A percentile compares a stretch with the other conserved stretches of the same genome.
Evolutionary conservation across 1,284 basidiomycete species (phyloP).

Genomic region (Ustilago esculenta): DNA sequence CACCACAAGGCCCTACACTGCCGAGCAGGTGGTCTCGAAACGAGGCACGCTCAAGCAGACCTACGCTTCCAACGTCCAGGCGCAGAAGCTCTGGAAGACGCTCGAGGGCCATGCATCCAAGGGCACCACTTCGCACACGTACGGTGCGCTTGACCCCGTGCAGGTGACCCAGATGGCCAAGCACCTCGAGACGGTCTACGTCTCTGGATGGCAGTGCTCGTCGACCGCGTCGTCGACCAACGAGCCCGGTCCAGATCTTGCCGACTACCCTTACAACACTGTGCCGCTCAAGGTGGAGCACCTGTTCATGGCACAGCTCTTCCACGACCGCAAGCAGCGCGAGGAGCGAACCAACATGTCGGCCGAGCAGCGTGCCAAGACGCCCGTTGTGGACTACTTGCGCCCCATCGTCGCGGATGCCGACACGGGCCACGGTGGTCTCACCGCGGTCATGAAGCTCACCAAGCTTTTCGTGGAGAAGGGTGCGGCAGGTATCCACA

Average conservation of each 20-base stretch:
- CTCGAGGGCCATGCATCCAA: slow-evolving; percentile 72
- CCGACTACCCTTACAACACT: slow-evolving; percentile 74
- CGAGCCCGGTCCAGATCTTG: slow-evolving; percentile 66
- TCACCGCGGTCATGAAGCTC: slow-evolving; percentile 97
- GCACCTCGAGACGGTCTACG: slow-evolving; percentile 68
- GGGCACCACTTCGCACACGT: slow-evolving; percentile 83
- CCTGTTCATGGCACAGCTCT: slow-evolving; percentile 74
- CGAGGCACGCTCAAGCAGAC: slow-evolving; percentile 84
- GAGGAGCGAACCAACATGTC: slow-evolving; percentile 73
- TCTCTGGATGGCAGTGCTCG: slow-evolving; percentile 66
- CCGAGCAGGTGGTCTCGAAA: slow-evolving; percentile 91
- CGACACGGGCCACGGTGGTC: slow-evolving; percentile 81
- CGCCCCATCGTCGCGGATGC: slow-evolving; percentile 69
- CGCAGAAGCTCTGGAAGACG: slow-evolving; percentile 84
- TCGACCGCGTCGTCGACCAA: slow-evolving; percentile 66
- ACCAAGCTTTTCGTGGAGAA: slow-evolving; percentile 90
- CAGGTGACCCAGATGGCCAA: slow-evolving; percentile 74
- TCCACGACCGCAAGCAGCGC: slow-evolving; percentile 73
- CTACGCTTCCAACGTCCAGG: slow-evolving; percentile 86
- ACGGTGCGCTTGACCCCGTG: slow-evolving; percentile 96
- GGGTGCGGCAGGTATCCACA: slow-evolving; percentile 85
- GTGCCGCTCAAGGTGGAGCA: slow-evolving; percentile 75
- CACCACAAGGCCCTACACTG: slow-evolving; percentile 88
- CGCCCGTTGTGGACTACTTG: slow-evolving; percentile 68
- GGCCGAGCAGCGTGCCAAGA: slow-evolving; percentile 73